These are phyloP conservation scores for Spencermartinsiella europaea DNA, from an alignment of 805 yeast genomes.

Conservation along the genomic window DNA sequence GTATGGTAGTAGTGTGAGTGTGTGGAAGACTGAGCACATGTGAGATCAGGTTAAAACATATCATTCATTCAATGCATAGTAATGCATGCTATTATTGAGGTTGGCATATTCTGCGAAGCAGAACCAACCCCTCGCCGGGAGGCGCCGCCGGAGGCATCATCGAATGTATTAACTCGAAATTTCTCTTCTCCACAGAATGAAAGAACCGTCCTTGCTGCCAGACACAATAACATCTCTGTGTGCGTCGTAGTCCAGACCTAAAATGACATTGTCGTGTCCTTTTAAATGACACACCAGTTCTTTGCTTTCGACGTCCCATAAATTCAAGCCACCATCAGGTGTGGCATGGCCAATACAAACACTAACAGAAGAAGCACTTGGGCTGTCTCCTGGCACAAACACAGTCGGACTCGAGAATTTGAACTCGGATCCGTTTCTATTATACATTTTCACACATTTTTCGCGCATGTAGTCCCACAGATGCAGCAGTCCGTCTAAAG, in stretches of 20 bases:
- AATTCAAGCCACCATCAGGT: constrained; percentile 46
- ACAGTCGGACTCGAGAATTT: constrained; percentile 49
- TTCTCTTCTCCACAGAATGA: constrained; percentile 12
- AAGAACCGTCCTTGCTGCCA: constrained; percentile 18
- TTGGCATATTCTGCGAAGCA: too few relatives aligned
- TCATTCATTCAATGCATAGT: too few relatives aligned
- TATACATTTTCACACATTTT: constrained; percentile 69
- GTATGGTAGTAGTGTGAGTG: not conserved
- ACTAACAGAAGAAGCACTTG: constrained; percentile 18
- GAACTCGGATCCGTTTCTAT: constrained; percentile 30
- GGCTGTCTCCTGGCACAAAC: constrained; percentile 49
- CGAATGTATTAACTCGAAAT: too few relatives aligned
- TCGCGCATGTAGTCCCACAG: constrained; percentile 86
- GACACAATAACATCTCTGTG: constrained; percentile 19
- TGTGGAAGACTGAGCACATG: not conserved
- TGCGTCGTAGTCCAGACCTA: constrained; percentile 21
- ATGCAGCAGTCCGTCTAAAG: constrained; percentile 72
- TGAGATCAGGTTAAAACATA: too few relatives aligned
- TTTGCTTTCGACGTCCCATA: constrained; percentile 68
- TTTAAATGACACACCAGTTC: constrained; percentile 36
- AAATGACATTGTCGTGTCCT: constrained; percentile 22
- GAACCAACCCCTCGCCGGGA: not conserved
- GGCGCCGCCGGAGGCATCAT: too few relatives aligned
- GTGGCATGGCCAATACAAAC: constrained; percentile 48
- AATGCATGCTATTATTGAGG: too few relatives aligned